These are phyloP conservation scores for Rubia balearica DNA, from an alignment of 305 asterid genomes.

Conservation along the genomic window DNA sequence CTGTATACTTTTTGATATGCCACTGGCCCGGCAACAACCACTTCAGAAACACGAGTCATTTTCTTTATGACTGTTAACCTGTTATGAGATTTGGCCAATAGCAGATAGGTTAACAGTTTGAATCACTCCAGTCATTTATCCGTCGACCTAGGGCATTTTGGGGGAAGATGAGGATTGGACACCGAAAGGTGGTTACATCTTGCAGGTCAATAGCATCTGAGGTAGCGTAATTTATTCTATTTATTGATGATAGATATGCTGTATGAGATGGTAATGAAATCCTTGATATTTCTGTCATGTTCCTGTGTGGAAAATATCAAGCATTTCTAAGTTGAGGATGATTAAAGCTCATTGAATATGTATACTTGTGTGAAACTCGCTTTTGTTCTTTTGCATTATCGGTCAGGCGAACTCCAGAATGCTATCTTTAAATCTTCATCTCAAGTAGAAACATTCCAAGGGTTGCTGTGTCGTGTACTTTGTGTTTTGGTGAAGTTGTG, in stretches of 20 bases:
- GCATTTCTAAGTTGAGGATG: constrained; percentile 4
- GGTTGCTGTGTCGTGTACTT: no score
- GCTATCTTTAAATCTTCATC: no score
- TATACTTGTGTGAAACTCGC: neutral
- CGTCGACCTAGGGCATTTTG: constrained; percentile 11
- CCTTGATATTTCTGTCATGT: neutral
- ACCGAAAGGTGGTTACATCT: constrained; percentile 6
- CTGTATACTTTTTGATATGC: neutral
- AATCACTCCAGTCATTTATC: neutral
- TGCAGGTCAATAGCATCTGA: neutral
- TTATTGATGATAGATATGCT: constrained; percentile 5
- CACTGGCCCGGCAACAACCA: neutral
- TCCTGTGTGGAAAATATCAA: neutral
- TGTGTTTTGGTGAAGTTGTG: no score
- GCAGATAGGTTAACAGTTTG: neutral
- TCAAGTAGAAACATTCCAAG: no score
- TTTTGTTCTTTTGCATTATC: neutral
- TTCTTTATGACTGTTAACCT: neutral
- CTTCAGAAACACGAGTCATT: neutral
- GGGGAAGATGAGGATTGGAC: neutral
- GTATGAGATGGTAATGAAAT: neutral
- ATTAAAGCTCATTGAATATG: neutral
- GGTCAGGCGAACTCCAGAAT: neutral
- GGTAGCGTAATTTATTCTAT: constrained; percentile 8
- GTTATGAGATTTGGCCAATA: constrained; percentile 6